These are phyloP conservation scores for Tetrahymena borealis DNA, from an alignment of 73 alveolate species.

Conservation along the genomic window DNA sequence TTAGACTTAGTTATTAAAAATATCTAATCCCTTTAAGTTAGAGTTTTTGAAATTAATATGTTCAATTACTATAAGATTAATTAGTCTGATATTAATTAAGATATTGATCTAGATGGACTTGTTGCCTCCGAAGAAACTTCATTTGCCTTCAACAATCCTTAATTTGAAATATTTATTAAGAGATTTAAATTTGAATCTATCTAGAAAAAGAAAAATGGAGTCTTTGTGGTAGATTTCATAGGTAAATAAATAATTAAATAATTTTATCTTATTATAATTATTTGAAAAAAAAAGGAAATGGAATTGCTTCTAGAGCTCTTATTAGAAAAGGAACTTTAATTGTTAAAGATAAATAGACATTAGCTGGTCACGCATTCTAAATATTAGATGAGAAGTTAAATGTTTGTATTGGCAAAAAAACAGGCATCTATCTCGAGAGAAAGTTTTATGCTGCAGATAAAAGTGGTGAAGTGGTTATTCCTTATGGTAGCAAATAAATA, in stretches of 20 bases:
- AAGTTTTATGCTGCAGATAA: conserved; percentile 43
- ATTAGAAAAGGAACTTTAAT: conserved; percentile 73
- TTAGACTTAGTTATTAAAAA: too few relatives aligned
- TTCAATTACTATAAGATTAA: conserved; percentile 56
- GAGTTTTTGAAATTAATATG: conserved; percentile 61
- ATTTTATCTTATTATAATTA: too few relatives aligned
- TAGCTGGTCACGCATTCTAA: conserved; percentile 66
- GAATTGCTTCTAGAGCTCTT: conserved; percentile 63
- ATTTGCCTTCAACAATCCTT: conserved; percentile 35
- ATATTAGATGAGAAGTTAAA: conserved; percentile 66
- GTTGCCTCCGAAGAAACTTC: conserved; percentile 58
- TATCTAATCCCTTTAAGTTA: conserved; percentile 51
- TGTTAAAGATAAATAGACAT: conserved; percentile 54
- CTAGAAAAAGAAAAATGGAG: conserved; percentile 56
- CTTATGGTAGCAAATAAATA: too few relatives aligned
- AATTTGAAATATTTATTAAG: conserved; percentile 43
- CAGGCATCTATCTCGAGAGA: conserved; percentile 66
- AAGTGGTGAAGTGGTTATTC: conserved; percentile 49
- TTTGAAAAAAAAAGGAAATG: too few relatives aligned
- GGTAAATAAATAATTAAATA: too few relatives aligned
- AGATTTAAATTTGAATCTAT: conserved; percentile 25
- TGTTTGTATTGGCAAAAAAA: conserved; percentile 53
- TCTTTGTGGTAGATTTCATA: conserved; percentile 70
- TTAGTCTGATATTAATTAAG: conserved; percentile 34
- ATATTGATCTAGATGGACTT: conserved; percentile 69